phyloP scores from a whole-genome alignment of 1,284 basidiomycete species.

The Pseudozyma hubeiensis region DNA sequence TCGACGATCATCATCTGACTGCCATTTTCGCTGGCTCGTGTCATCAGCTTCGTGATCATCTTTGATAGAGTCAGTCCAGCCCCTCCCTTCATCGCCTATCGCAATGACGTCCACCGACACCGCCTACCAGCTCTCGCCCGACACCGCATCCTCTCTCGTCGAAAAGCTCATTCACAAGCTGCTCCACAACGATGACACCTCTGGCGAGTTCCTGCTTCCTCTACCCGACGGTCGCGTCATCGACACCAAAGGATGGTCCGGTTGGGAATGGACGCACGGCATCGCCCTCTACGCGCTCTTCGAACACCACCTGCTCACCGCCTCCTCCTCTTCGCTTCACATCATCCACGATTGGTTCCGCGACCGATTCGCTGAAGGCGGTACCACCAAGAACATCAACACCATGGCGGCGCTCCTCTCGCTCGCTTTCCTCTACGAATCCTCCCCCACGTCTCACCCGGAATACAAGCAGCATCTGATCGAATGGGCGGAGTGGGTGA shows the following conservation, averaged over 20 bases:
- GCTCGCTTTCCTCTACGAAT: constrained; percentile 74
- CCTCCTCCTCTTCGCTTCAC: constrained; percentile 71
- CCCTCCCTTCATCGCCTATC: no score
- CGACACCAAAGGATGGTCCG: constrained; percentile 77
- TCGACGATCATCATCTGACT: no score
- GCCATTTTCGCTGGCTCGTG: no score
- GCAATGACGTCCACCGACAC: constrained; percentile 13
- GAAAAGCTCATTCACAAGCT: constrained; percentile 47
- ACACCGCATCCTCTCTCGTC: constrained; percentile 18
- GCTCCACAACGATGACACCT: constrained; percentile 74
- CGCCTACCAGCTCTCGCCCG: constrained; percentile 12
- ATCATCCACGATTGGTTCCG: constrained; percentile 75
- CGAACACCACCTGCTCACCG: constrained; percentile 72
- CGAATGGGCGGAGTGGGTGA: constrained; percentile 77
- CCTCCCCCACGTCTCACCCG: constrained; percentile 61
- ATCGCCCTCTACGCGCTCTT: constrained; percentile 56
- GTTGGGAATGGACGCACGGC: constrained; percentile 79
- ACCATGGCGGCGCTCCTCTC: constrained; percentile 77
- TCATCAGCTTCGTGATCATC: no score
- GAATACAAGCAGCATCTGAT: constrained; percentile 72
- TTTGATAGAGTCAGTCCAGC: no score
- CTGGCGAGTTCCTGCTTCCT: constrained; percentile 74
- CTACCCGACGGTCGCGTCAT: constrained; percentile 75
- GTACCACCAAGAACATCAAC: constrained; percentile 78
- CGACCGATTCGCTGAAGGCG: constrained; percentile 72